Evolutionary conservation across 163 green algal species (phyloP), one percentile per base, ranked within the genome.

Genomic region (Coccomyxa subellipsoidea): DNA sequence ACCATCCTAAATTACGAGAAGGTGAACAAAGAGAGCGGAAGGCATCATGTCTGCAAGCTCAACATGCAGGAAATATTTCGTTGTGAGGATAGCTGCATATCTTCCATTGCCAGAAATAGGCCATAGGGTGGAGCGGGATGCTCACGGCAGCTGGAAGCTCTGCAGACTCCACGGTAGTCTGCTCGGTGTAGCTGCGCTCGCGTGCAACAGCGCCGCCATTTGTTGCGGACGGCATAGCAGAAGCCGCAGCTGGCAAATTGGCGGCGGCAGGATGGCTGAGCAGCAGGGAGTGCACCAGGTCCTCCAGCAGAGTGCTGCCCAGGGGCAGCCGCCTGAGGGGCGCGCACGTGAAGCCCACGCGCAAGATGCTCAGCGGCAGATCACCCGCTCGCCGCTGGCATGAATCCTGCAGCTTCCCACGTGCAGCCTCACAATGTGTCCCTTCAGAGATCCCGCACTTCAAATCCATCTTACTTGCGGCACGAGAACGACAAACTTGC

Each of bases 131-230:
- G n/a, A n/a, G n/a, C n/a, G n/a, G n/a, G n/a, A 54, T 36, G 29
- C 23, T 38, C 36, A 71, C 69, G 37, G 32, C 31, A 34, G 32
- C 70, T 39, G 70, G 40, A 15, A 10, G 70, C n/a, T 38, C 70
- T 77, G 70, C 8, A 8, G 70, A 7, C 32, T 77, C 32, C 70
- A 77, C 66, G 8, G 66, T 23, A 27, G 35, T 5, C 27, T 79
- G 69, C 54, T 83, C 37, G 27, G 69, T 83, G 79, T 83, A 83
- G 79, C 79, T 83, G 69, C 69, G 37, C 25, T 78, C 66, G 38
- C 69, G 38, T n/a, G 23, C 38, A n/a, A 23, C 10, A 36, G 31
- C 2, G n/a, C 10, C 18, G 66, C n/a, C 66, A 23, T 23, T 23
- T 18, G 66, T 35, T 59, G 47, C 4, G 23, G 47, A 59, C 3